Base-by-base conservation (phyloP, 306 rosid species). In the Sophora flavescens region DNA sequence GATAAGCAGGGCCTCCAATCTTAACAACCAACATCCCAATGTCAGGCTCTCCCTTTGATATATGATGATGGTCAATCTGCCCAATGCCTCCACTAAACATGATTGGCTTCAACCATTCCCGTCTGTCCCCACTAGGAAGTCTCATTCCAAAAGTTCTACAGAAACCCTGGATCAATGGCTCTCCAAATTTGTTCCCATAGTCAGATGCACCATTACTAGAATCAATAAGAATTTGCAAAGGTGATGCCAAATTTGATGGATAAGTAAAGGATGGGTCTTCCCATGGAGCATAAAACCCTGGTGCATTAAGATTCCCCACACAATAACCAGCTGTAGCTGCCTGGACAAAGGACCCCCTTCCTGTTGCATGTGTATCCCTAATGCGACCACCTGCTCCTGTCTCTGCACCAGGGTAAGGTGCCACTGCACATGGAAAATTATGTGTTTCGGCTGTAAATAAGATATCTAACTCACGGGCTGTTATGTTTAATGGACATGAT, bases 101-200 rank as follows among this genome's bases (percentile, higher is more conserved):
- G 75, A 93, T 93, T 35, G 98, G 98, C 87, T 93, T 93, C 90
- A 93, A 79, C 98, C 98, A 91, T 90, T 93, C 98, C 33, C 97
- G 85, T 61, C 98, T 90, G 53, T 93, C 97, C 64, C 97, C 97
- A 75, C 88, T 87, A 47, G 98, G 97, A 60, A 93, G 91, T 86
- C 98, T 87, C 92, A 91, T 91, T 68, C 98, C 98, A 69, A 93
- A 93, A 28, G 96, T 91, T 85, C 98, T 88, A 73, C 97, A 90
- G 80, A 87, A 93, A 36, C 98, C 98, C 79, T 91, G 98, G 85
- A 93, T 91, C 86, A 93, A 78, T n/a, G 98, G 98, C 87, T 93
- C 98, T 63, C 98, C 98, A 83, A 93, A 93, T 87, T 93, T 93
- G 80, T 93, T 93, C 66, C 98, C 98, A 33, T 93, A 93, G 86